Evolutionary conservation across 139 green algal genomes (phyloP), one percentile per base, ranked within the genome.

Genomic region (Chlamydomonas incerta): DNA sequence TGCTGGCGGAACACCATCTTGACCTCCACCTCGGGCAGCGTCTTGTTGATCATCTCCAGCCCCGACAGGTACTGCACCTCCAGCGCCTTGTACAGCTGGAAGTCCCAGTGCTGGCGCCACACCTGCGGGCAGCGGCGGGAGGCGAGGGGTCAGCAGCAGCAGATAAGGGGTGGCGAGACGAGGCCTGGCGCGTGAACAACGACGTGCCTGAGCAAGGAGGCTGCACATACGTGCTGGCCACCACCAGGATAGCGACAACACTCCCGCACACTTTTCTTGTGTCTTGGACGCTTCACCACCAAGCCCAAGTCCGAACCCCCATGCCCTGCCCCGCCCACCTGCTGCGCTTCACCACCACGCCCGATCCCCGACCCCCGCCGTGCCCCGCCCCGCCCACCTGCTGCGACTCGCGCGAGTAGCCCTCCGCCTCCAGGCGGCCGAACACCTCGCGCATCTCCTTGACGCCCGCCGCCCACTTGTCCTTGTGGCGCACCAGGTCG

Each of bases 81-180:
- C 63, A 98, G 88, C 29, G 92, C 93, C 88, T 96, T 95, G 83
- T 93, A 90, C 55, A 97, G 89, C 90, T 97, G 95, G 83, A 95
- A 92, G 90, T 98, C 95, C 95, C 95, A 98, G 84, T 97, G 93
- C 85, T 95, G 90, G 10, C 95, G 90, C 95, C 95, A 98, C 11
- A 92, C 88, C 82, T 89, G 52, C 34, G 86, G 20, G 55, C 55
- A 20, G n/a, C n/a, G n/a, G n/a, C n/a, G n/a, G n/a, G n/a, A n/a
- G n/a, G n/a, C n/a, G n/a, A n/a, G n/a, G n/a, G n/a, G n/a, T n/a
- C n/a, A n/a, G n/a, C n/a, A n/a, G n/a, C n/a, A n/a, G n/a, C n/a
- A n/a, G n/a, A n/a, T n/a, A n/a, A n/a, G n/a, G n/a, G n/a, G n/a
- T n/a, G n/a, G n/a, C n/a, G n/a, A n/a, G n/a, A n/a, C n/a, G n/a